Evolutionary conservation across 1,284 basidiomycete genomes (phyloP), one percentile per base, ranked within the genome.

Genomic region (Uromyces viciae-fabae): DNA sequence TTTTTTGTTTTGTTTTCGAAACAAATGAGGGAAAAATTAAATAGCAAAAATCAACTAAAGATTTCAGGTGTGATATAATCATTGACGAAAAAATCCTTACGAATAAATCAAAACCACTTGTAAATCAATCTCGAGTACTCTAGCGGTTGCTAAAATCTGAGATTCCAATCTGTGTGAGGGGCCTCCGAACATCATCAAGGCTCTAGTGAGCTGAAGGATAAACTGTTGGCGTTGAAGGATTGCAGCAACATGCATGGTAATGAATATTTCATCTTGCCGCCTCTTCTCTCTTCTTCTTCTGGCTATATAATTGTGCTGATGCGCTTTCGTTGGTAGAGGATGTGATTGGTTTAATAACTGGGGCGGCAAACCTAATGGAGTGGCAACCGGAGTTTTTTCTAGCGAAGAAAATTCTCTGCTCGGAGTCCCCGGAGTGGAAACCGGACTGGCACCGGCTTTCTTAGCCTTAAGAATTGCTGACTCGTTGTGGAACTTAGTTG

Each of bases 151-250:
- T 86, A 92, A 91, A 83, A 96, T 92, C 86, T 95, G 94, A 7
- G 93, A 90, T 85, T 92, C 93, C 64, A 96, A 89, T 66, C 94
- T 91, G 86, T 96, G 94, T 1, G 91, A 91, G n/a, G 94, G 94
- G 1, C 91, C 93, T 54, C 94, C 94, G 83, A 95, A 96, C 93
- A 95, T 95, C 93, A 96, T 95, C 88, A 97, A 90, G 9, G 93
- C 91, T 64, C 94, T 90, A 22, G 92, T 90, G 54, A 96, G 90
- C 88, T 96, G 96, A 85, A 95, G 88, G 81, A 97, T 89, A 87
- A 96, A 96, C 83, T 95, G 92, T 85, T 96, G 94, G 25, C 95
- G 89, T 84, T 92, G 90, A 68, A 95, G 88, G 83, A 95, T 92
- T 81, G 92, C 91, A 1, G 94, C 94, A 28, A 95, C 92, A 84